Conservation (phyloP, 2,329 filamentous ascomycete genomes). For the Neocucurbitaria cava region DNA sequence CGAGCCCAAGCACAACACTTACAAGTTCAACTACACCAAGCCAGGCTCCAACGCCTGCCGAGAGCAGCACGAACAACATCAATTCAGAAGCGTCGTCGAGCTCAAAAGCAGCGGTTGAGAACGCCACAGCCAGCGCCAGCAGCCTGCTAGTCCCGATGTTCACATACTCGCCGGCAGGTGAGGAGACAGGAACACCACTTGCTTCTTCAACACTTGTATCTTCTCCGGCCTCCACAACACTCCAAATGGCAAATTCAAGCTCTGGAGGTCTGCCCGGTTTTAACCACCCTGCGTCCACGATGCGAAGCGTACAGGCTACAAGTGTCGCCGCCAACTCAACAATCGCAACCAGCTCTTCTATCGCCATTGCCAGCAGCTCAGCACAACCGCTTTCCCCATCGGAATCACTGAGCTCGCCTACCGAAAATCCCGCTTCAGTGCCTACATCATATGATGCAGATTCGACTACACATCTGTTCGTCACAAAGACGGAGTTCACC, state of each 20-base stretch:
- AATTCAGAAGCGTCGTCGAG: constrained; percentile 10
- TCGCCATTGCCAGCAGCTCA: constrained; percentile 1
- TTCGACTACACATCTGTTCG: constrained; percentile 22
- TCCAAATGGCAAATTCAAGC: constrained; percentile 12
- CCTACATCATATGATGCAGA: constrained; percentile 3
- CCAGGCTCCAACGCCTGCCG: constrained; percentile 8
- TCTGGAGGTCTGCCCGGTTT: constrained; percentile 31
- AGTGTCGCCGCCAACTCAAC: constrained; percentile 1
- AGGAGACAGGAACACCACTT: constrained; percentile 11
- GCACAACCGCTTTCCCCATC: background rate
- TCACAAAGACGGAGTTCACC: constrained; percentile 40
- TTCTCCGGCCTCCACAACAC: constrained; percentile 8
- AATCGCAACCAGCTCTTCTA: constrained; percentile 4
- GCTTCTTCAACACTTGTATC: constrained; percentile 8
- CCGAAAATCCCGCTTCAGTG: background rate
- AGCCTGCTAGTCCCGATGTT: constrained; percentile 27
- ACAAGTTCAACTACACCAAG: constrained; percentile 7
- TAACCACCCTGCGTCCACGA: constrained; percentile 17
- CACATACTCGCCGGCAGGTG: constrained; percentile 33
- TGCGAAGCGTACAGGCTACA: constrained; percentile 5
- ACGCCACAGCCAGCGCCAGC: constrained; percentile 18
- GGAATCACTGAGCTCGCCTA: background rate
- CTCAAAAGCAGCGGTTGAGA: constrained; percentile 21
- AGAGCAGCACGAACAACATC: constrained; percentile 12
- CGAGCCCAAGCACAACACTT: constrained; percentile 16